A percentile compares a stretch with the other conserved stretches of the same genome.
These are phyloP conservation scores for Henckelia pumila DNA, from an alignment of 257 asterid genomes.

Conservation along the genomic window DNA sequence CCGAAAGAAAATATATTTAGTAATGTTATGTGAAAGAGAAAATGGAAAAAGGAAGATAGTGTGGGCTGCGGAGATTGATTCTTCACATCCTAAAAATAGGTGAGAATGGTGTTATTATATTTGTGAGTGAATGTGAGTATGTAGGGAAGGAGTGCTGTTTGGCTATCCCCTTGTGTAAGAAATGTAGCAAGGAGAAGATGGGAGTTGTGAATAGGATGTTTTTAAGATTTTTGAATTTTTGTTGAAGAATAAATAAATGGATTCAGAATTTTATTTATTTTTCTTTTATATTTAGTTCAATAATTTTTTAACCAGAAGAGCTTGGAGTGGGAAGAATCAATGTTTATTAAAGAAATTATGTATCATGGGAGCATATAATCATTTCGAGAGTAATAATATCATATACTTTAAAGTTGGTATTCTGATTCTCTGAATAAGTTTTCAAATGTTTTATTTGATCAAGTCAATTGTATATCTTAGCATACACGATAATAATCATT, in stretches of 20 bases:
- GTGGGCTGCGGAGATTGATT: constrained; percentile 42
- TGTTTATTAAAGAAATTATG: no score
- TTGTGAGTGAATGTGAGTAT: constrained; percentile 9
- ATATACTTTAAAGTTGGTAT: no score
- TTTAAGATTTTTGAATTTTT: constrained; percentile 23
- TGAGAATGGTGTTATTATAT: constrained; percentile 26
- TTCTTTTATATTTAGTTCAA: constrained; percentile 7
- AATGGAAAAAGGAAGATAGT: constrained; percentile 29
- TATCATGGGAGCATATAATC: no score
- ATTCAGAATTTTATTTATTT: constrained; percentile 16
- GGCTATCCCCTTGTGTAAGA: constrained; percentile 43
- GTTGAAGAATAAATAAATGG: constrained; percentile 12
- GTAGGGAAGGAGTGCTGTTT: constrained; percentile 28
- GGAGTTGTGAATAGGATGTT: constrained; percentile 31
- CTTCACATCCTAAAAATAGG: constrained; percentile 34
- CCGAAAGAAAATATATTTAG: constrained; percentile 36
- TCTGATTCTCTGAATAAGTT: not conserved
- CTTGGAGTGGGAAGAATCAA: not conserved
- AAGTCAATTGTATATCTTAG: not conserved
- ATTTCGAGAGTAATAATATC: no score
- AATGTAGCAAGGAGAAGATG: constrained; percentile 31
- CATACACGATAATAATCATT: no score
- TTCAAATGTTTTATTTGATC: no score
- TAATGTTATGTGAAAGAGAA: constrained; percentile 30
- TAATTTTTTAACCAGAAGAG: not conserved